Evolutionary conservation across 1,139 yeast species (phyloP).

Genomic region (Pichia sp.): DNA sequence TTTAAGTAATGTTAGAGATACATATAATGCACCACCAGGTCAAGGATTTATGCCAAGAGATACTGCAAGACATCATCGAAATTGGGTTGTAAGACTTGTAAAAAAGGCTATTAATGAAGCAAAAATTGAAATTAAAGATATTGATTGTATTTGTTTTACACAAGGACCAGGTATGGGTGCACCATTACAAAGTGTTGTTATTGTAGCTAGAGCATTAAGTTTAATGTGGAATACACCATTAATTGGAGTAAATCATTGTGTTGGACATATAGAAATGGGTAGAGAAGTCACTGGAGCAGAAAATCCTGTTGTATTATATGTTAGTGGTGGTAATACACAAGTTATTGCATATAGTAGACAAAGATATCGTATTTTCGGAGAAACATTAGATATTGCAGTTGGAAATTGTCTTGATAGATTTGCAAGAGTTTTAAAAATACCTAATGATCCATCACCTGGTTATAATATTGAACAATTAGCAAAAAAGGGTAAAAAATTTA

Average conservation of each 20-base stretch:
- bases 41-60: conserved; percentile 96
- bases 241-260: conserved; percentile 94
- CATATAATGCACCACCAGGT: conserved; percentile 95
- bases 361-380: conserved; percentile 92
- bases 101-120: conserved; percentile 64
- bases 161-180: conserved; percentile 99
- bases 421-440: conserved; percentile 81
- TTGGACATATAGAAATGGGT: conserved; percentile 99
- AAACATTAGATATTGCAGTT: conserved; percentile 92
- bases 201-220: conserved; percentile 84
- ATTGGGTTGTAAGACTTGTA: conserved; percentile 86
- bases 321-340: conserved; percentile 97
- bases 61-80: conserved; percentile 92
- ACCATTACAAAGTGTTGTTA: conserved; percentile 86
- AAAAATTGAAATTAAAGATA: conserved; percentile 44
- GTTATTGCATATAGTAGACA: conserved; percentile 94
- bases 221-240: conserved; percentile 78
- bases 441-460: conserved; percentile 96
- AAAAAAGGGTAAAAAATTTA: conserved; percentile 60
- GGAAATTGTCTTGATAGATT: conserved; percentile 95
- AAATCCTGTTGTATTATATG: conserved; percentile 93
- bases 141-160: conserved; percentile 91
- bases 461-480: conserved; percentile 95
- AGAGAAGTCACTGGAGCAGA: conserved; percentile 93
- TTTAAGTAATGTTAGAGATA: conserved; percentile 82